phyloP scores from a whole-genome alignment of 2,329 filamentous ascomycete species.

The Fusarium floridanum region DNA sequence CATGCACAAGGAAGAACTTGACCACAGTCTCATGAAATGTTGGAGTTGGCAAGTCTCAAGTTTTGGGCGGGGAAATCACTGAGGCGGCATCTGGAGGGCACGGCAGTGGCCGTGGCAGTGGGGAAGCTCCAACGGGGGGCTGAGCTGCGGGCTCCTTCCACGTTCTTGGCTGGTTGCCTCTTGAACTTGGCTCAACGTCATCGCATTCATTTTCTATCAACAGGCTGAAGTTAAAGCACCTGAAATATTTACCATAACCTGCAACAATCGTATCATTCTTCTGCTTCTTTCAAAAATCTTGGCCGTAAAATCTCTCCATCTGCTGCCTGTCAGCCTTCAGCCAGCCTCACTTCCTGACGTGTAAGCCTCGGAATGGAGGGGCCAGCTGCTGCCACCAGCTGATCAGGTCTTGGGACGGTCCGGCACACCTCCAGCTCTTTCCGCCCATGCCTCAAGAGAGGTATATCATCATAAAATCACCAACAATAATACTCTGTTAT shows the following conservation, averaged over 20 bases:
- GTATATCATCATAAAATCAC: background rate
- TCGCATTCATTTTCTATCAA: background rate
- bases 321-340: background rate
- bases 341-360: background rate
- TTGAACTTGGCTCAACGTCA: background rate
- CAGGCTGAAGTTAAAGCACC: background rate
- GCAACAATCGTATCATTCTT: background rate
- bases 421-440: background rate
- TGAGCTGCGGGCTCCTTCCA: conserved; percentile 12
- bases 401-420: background rate
- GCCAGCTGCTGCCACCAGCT: conserved; percentile 5
- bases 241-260: background rate
- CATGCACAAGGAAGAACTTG: background rate
- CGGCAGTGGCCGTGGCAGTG: conserved; percentile 31
- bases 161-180: conserved; percentile 31
- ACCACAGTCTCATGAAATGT: background rate
- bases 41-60: conserved; percentile 19
- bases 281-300: background rate
- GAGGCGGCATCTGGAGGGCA: conserved; percentile 28
- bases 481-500: background rate
- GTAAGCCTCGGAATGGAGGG: conserved; percentile 3
- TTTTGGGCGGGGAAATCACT: conserved; percentile 38
- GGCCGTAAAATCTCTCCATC: background rate
- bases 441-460: background rate
- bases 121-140: conserved; percentile 16